Conservation (phyloP, 2,329 filamentous ascomycete species). For the Rhytidhysteron rufulum region DNA sequence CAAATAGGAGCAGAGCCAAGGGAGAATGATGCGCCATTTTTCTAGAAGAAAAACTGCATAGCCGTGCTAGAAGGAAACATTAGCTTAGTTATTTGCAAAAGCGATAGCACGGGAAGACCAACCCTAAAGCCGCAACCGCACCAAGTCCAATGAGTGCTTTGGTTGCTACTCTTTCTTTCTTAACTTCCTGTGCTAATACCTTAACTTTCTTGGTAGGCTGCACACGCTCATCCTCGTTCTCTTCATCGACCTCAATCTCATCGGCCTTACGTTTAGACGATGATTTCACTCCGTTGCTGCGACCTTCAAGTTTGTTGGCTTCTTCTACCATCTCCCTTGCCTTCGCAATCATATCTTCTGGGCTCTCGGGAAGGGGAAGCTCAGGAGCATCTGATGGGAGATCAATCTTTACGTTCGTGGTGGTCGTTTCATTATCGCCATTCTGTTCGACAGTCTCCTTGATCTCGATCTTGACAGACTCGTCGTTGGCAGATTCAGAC, state of each 20-base stretch:
- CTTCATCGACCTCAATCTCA: conserved; percentile 55
- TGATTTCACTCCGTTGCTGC: conserved; percentile 12
- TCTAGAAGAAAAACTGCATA: not conserved
- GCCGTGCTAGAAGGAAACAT: not conserved
- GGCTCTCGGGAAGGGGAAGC: conserved; percentile 71
- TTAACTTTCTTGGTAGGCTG: conserved; percentile 69
- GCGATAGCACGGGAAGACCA: conserved; percentile 44
- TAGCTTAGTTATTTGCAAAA: not conserved
- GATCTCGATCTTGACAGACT: conserved; percentile 54
- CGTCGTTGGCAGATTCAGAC: conserved; percentile 47
- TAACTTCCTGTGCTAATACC: conserved; percentile 68
- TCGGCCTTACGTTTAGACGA: conserved; percentile 42
- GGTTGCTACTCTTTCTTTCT: conserved; percentile 81
- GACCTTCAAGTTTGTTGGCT: conserved; percentile 53
- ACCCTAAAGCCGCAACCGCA: conserved; percentile 87
- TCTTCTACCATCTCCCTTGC: conserved; percentile 85
- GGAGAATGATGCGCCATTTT: too few species aligned
- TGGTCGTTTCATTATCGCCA: conserved; percentile 62
- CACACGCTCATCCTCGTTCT: conserved; percentile 36
- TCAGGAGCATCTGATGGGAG: conserved; percentile 65
- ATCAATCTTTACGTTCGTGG: conserved; percentile 72
- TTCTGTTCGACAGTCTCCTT: conserved; percentile 59
- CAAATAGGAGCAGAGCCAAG: too few species aligned
- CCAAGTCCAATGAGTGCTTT: conserved; percentile 82
- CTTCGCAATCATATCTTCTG: conserved; percentile 76